phyloP scores from a whole-genome alignment of 2,329 filamentous ascomycete genomes.

The Stachybotrys chlorohalonatus region DNA sequence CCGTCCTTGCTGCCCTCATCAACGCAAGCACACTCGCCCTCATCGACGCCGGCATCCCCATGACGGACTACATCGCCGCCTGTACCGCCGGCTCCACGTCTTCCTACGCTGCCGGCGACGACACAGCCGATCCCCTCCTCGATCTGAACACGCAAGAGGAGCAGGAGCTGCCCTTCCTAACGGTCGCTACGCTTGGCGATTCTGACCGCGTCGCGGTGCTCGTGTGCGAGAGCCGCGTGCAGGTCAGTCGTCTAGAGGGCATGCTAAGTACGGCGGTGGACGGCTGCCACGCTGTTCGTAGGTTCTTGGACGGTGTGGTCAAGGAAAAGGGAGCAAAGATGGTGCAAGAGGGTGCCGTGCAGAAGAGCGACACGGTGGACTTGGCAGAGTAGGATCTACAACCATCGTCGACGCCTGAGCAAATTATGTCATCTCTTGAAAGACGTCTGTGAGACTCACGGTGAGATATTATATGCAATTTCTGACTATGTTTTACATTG shows the following conservation, averaged over 20 bases:
- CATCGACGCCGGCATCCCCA: conserved; percentile 90
- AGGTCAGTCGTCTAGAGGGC: conserved; percentile 71
- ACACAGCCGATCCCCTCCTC: conserved; percentile 65
- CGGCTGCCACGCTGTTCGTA: conserved; percentile 78
- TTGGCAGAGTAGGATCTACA: conserved; percentile 27
- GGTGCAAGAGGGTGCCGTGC: conserved; percentile 45
- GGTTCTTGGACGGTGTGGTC: conserved; percentile 73
- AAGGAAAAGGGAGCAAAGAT: conserved; percentile 59
- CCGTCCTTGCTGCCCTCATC: conserved; percentile 77
- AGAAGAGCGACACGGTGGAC: conserved; percentile 41
- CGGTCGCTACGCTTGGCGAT: conserved; percentile 69
- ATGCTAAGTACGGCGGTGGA: conserved; percentile 92
- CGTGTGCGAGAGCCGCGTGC: conserved; percentile 82
- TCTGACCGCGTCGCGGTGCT: conserved; percentile 70
- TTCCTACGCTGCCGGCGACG: conserved; percentile 54
- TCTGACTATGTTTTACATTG: neutral
- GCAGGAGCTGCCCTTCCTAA: conserved; percentile 81
- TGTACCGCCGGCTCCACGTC: conserved; percentile 79
- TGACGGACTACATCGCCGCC: conserved; percentile 83
- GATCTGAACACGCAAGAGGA: conserved; percentile 76
- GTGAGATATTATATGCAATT: neutral
- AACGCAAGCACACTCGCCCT: conserved; percentile 89
- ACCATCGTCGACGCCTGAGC: neutral
- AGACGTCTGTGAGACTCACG: neutral
- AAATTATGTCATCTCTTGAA: too few species aligned